A percentile compares a stretch with the other conserved stretches of the same genome.
Conservation (phyloP, 441 rosid species). For the Hura crepitans region DNA sequence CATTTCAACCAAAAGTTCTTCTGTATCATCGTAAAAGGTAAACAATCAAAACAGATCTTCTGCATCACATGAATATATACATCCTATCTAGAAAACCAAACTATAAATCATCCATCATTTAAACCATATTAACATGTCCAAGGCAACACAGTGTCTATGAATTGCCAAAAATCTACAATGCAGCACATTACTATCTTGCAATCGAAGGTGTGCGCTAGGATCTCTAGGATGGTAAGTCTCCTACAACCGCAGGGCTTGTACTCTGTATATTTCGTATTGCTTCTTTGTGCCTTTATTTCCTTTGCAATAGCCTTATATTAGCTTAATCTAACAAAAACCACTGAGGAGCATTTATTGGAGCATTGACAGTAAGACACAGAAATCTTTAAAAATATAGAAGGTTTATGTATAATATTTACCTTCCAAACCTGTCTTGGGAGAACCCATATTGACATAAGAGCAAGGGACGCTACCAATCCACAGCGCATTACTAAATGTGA, state of each 20-base stretch:
- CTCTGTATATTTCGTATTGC: neutral
- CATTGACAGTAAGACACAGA: neutral
- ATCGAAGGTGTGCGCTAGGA: too few relatives aligned
- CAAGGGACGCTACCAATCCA: conserved; percentile 59
- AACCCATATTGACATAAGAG: conserved; percentile 61
- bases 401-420: conserved; percentile 39
- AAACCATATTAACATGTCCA: neutral
- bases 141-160: neutral
- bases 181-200: too few relatives aligned
- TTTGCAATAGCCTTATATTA: neutral
- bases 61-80: neutral
- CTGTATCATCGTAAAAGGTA: neutral
- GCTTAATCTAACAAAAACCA: neutral
- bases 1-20: neutral
- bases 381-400: conserved; percentile 4
- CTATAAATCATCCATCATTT: neutral
- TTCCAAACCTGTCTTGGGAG: conserved; percentile 72
- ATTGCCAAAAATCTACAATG: too few relatives aligned
- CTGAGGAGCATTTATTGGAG: conserved; percentile 3
- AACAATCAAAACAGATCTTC: neutral
- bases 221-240: too few relatives aligned
- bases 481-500: conserved; percentile 66
- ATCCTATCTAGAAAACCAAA: neutral
- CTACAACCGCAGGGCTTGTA: neutral
- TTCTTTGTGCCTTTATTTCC: neutral